These are phyloP conservation scores for Leccinum pallidistipes DNA, from an alignment of 1,284 basidiomycete species.

Conservation along the genomic window DNA sequence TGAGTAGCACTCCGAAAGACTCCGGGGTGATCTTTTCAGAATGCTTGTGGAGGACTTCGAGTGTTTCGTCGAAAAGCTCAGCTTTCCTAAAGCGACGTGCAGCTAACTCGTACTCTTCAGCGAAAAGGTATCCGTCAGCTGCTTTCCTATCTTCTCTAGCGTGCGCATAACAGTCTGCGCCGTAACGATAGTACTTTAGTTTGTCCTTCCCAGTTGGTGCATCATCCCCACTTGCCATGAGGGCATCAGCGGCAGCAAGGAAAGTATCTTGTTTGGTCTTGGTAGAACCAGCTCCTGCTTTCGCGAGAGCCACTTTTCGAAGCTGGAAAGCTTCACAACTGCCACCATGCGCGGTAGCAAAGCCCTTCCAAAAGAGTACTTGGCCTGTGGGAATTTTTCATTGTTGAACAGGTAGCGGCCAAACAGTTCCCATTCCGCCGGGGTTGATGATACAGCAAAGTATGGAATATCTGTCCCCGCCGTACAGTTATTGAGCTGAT, in stretches of 20 bases:
- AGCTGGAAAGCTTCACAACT: constrained; percentile 49
- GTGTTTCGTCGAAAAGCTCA: constrained; percentile 54
- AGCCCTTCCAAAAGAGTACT: constrained; percentile 61
- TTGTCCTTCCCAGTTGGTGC: constrained; percentile 29
- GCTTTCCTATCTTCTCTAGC: constrained; percentile 44
- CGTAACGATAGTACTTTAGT: constrained; percentile 45
- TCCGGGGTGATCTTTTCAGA: constrained; percentile 33
- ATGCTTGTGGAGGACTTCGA: constrained; percentile 44
- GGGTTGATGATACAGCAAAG: constrained; percentile 48
- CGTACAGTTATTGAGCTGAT: constrained; percentile 42
- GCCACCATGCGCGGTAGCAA: constrained; percentile 41
- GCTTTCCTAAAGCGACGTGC: constrained; percentile 49
- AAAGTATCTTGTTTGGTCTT: constrained; percentile 41
- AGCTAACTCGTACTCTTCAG: constrained; percentile 45
- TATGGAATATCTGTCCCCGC: constrained; percentile 47
- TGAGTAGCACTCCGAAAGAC: constrained; percentile 43
- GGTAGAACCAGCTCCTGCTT: constrained; percentile 19
- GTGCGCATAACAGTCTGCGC: constrained; percentile 55
- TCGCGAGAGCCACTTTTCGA: constrained; percentile 41
- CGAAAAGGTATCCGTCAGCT: constrained; percentile 45
- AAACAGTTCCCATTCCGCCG: constrained; percentile 55
- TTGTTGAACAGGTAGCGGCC: constrained; percentile 55
- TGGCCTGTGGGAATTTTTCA: constrained; percentile 59
- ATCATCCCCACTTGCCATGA: constrained; percentile 41
- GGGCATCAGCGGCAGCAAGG: constrained; percentile 47